Base-by-base conservation (phyloP, 306 rosid species). In the Corylus heterophylla region DNA sequence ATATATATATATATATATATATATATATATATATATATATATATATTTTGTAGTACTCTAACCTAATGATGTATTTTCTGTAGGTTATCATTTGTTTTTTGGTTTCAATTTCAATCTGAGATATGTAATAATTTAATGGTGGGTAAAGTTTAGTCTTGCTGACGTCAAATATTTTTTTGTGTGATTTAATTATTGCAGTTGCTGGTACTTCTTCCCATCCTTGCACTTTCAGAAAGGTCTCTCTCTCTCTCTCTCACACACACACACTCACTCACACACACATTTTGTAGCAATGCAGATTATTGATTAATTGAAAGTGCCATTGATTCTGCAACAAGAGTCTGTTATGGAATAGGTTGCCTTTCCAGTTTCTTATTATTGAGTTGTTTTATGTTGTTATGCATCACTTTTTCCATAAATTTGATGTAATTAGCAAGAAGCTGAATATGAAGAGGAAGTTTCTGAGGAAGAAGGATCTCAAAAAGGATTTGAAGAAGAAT, bases 361-460 rank as follows among this genome's bases (percentile, higher is more conserved):
- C 12, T 12, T 76, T 76, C 13, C 37, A 47, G 71, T 73, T 64
- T 64, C 22, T 68, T 52, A 51, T 25, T 47, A 27, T 52, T 25
- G 18, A 54, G 83, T 29, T 18, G 7, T 29, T 13, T 31, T 54
- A 58, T 68, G 35, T 42, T 13, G 69, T 31, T n/a, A 22, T 81
- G 29, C 37, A 35, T 61, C 27, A 11, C 29, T 31, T 45, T 47
- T 74, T 14, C 39, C 50, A 8, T 78, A 62, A 59, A 52, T 75
- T 76, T 27, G 13, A 81, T 80, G 55, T 55, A 83, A 35, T 54
- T 64, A 94, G 98, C 87, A 81, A 86, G 97, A 92, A 85, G 94
- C 83, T 76, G 88, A 89, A 62, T 71, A 84, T 50, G 83, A 73
- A 58, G 89, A 83, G 73, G 90, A 83, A 79, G 92, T 66, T 79